Conservation (phyloP, 2,329 filamentous ascomycete genomes). For the Colletotrichum filicis region DNA sequence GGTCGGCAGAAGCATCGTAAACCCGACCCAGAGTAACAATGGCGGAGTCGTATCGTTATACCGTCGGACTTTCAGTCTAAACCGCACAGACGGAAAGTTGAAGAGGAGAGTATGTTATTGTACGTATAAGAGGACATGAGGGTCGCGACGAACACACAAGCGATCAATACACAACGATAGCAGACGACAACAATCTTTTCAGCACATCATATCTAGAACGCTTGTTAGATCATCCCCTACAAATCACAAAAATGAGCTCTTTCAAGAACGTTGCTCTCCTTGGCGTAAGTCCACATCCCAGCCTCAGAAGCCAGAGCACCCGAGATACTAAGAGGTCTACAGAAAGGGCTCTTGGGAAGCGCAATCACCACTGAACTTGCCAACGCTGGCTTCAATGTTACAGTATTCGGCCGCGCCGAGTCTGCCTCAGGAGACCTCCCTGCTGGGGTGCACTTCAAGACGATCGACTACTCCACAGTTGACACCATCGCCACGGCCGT, state of each 20-base stretch:
- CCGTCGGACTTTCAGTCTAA: not conserved
- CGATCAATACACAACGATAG: not conserved
- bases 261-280: conserved; percentile 28
- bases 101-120: not conserved
- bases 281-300: not conserved
- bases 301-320: not conserved
- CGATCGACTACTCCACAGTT: conserved; percentile 34
- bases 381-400: conserved; percentile 58
- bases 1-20: not conserved
- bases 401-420: conserved; percentile 62
- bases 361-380: conserved; percentile 51
- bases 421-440: conserved; percentile 11
- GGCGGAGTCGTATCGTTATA: not conserved
- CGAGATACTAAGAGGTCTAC: conserved; percentile 37
- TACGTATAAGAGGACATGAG: not conserved
- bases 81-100: not conserved
- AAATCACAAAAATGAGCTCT: conserved; percentile 5
- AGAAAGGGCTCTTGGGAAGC: conserved; percentile 51
- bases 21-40: not conserved
- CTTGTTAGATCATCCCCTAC: too few species aligned
- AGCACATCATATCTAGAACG: not conserved
- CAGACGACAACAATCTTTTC: not conserved
- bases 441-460: not conserved
- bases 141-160: not conserved
- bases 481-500: conserved; percentile 57